These are phyloP conservation scores for Populus trichocarpa DNA, from an alignment of 441 rosid species.

Conservation along the genomic window DNA sequence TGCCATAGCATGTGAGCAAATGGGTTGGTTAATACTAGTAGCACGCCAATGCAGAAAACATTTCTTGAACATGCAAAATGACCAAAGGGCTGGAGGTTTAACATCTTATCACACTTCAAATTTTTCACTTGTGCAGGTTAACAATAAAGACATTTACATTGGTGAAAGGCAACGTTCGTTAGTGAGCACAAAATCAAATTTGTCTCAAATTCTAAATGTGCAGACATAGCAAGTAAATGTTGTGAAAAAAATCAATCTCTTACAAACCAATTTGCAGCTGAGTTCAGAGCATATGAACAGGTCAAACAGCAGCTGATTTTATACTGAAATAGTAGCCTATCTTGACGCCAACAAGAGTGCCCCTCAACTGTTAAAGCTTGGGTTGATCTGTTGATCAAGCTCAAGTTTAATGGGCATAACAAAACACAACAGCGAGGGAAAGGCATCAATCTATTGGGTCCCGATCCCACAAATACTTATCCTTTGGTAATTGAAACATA, in stretches of 20 bases:
- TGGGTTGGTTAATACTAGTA: background rate
- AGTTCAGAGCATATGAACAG: background rate
- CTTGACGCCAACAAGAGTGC: background rate
- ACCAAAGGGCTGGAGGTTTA: background rate
- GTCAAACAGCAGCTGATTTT: background rate
- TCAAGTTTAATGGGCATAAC: background rate
- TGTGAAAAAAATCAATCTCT: background rate
- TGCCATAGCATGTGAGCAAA: conserved; percentile 10
- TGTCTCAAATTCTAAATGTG: background rate
- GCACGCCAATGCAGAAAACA: conserved; percentile 1
- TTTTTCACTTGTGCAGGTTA: background rate
- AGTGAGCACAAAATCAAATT: background rate
- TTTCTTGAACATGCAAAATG: background rate
- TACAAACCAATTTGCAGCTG: background rate
- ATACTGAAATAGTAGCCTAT: background rate
- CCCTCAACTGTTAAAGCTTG: background rate
- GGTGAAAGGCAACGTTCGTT: background rate
- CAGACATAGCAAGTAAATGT: background rate
- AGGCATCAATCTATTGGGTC: background rate
- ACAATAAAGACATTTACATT: background rate
- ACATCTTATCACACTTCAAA: background rate
- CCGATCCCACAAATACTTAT: background rate
- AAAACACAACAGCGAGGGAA: background rate
- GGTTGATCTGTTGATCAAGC: background rate
- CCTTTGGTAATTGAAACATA: background rate